A percentile compares a stretch with the other conserved stretches of the same genome.
These are phyloP conservation scores for Metschnikowia hibisci DNA, from an alignment of 805 yeast genomes.

Conservation along the genomic window DNA sequence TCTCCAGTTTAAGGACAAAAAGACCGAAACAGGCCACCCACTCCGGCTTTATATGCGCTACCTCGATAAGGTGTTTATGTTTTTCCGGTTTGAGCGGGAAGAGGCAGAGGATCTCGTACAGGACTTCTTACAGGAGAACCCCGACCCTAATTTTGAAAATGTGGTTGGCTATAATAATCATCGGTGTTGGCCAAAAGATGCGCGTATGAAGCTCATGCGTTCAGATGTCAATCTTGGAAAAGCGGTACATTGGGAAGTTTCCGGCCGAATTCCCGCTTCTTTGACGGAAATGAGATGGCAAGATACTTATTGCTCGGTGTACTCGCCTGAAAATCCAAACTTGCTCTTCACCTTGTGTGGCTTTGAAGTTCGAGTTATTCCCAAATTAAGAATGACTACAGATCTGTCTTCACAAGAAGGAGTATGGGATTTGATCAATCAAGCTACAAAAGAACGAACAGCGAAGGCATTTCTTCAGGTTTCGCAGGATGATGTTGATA, in stretches of 20 bases:
- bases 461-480: slow-evolving; percentile 87
- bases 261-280: slow-evolving; percentile 73
- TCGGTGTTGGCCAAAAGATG: slow-evolving; percentile 92
- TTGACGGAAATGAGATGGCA: slow-evolving; percentile 75
- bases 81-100: slow-evolving; percentile 68
- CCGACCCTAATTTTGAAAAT: slow-evolving; percentile 89
- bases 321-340: slow-evolving; percentile 87
- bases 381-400: slow-evolving; percentile 59
- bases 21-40: slow-evolving; percentile 66
- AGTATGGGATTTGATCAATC: slow-evolving; percentile 82
- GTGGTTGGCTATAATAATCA: slow-evolving; percentile 82
- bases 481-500: slow-evolving; percentile 71
- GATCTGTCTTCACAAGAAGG: slow-evolving; percentile 66
- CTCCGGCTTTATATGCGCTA: slow-evolving; percentile 78
- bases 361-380: slow-evolving; percentile 85
- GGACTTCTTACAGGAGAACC: slow-evolving; percentile 76
- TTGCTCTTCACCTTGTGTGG: slow-evolving; percentile 89
- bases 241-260: slow-evolving; percentile 88
- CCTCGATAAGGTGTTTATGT: slow-evolving; percentile 73
- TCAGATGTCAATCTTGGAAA: slow-evolving; percentile 90
- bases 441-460: slow-evolving; percentile 72
- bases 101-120: slow-evolving; percentile 75
- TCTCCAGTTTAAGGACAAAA: slow-evolving; percentile 59
- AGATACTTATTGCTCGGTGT: slow-evolving; percentile 78
- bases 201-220: slow-evolving; percentile 85